phyloP scores from a whole-genome alignment of 2,329 filamentous ascomycete species.

The Xylariaceae sp. region DNA sequence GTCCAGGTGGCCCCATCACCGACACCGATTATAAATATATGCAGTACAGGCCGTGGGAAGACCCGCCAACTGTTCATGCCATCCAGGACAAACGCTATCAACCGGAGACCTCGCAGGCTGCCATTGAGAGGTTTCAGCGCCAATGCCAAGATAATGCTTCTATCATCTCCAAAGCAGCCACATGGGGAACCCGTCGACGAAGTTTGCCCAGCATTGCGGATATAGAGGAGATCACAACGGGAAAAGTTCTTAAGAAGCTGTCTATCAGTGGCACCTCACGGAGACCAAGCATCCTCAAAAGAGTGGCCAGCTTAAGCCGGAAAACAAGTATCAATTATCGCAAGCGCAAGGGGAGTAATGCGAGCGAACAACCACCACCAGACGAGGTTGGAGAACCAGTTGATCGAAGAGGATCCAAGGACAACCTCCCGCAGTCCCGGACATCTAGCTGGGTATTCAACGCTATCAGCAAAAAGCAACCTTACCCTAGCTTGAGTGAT shows the following conservation, averaged over 20 bases:
- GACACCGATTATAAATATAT: slow-evolving; percentile 49
- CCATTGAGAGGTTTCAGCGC: slow-evolving; percentile 50
- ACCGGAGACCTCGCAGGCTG: slow-evolving; percentile 49
- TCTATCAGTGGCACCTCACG: slow-evolving; percentile 47
- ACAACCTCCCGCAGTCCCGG: slow-evolving; percentile 49
- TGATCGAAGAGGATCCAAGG: slow-evolving; percentile 40
- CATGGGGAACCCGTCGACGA: slow-evolving; percentile 64
- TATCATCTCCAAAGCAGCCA: slow-evolving; percentile 59
- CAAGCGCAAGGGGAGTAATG: slow-evolving; percentile 46
- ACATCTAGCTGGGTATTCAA: slow-evolving; percentile 47
- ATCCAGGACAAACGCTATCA: slow-evolving; percentile 42
- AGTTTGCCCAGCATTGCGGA: slow-evolving; percentile 59
- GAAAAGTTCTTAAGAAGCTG: slow-evolving; percentile 60
- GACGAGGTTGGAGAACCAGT: slow-evolving; percentile 24
- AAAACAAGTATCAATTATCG: slow-evolving; percentile 43
- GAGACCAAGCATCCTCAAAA: slow-evolving; percentile 52
- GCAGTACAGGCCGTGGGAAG: slow-evolving; percentile 46
- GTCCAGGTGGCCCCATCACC: slow-evolving; percentile 39
- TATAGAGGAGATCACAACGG: slow-evolving; percentile 55
- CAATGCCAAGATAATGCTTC: slow-evolving; percentile 55
- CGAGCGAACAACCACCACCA: slow-evolving; percentile 34
- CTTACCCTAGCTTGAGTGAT: slow-evolving; percentile 55
- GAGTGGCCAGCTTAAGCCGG: slow-evolving; percentile 47
- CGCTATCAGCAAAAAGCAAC: slow-evolving; percentile 45
- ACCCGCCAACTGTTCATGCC: slow-evolving; percentile 44